phyloP scores from a whole-genome alignment of 2,329 filamentous ascomycete genomes.

The Calonectria pseudoreteaudii region DNA sequence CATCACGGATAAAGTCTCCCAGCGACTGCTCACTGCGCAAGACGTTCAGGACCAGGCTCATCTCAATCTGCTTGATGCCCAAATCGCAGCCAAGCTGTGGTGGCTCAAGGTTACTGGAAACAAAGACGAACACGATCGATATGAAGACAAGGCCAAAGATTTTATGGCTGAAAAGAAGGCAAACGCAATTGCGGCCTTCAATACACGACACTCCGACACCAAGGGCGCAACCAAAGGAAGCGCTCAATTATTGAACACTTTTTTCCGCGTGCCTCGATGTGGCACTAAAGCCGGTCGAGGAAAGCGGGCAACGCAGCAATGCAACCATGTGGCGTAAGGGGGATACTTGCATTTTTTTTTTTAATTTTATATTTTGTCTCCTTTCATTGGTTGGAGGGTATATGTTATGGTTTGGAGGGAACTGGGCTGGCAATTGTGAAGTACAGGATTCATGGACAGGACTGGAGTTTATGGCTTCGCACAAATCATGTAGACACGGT shows the following conservation, averaged over 20 bases:
- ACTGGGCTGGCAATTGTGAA: slow-evolving; percentile 34
- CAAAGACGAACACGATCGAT: slow-evolving; percentile 58
- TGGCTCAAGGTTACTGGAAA: slow-evolving; percentile 68
- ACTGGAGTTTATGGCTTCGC: slow-evolving; percentile 41
- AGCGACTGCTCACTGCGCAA: slow-evolving; percentile 35
- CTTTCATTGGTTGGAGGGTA: slow-evolving; percentile 16
- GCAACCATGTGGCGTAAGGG: slow-evolving; percentile 31
- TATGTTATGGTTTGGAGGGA: slow-evolving; percentile 24
- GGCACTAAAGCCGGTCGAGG: slow-evolving; percentile 24
- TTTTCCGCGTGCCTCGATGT: slow-evolving; percentile 27
- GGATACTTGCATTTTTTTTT: slow-evolving; percentile 25
- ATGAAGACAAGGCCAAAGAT: slow-evolving; percentile 59
- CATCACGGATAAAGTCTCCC: slow-evolving; percentile 30
- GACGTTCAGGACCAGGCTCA: slow-evolving; percentile 55
- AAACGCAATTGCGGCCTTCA: slow-evolving; percentile 46
- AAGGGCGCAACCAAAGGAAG: slow-evolving; percentile 25
- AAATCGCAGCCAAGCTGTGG: slow-evolving; percentile 67
- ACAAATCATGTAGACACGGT: slow-evolving; percentile 42
- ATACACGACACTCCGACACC: slow-evolving; percentile 32
- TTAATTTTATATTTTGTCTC: neutral
- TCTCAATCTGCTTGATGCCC: slow-evolving; percentile 62
- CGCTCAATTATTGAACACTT: slow-evolving; percentile 37
- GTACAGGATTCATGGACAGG: slow-evolving; percentile 36
- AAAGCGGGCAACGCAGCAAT: slow-evolving; percentile 21
- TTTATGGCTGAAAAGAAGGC: slow-evolving; percentile 54